Evolutionary conservation across 306 rosid species (phyloP).

Genomic region (Luffa aegyptiaca): DNA sequence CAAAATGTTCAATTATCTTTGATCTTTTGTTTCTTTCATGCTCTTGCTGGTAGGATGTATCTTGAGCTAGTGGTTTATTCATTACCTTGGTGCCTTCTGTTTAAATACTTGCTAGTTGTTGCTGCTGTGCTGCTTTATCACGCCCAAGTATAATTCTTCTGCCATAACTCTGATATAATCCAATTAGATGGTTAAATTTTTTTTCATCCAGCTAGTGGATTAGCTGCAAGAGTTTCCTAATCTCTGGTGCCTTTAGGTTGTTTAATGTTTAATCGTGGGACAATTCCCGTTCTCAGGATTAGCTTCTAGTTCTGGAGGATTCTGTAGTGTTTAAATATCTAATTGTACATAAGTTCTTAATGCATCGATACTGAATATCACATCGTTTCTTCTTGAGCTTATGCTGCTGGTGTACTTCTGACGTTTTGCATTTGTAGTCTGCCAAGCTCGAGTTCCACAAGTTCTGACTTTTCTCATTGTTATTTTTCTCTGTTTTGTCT

Average conservation of each 20-base stretch:
- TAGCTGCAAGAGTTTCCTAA: background rate
- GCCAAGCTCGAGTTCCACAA: background rate
- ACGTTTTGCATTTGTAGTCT: background rate
- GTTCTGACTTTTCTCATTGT: background rate
- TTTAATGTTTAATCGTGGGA: background rate
- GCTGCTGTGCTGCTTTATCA: background rate
- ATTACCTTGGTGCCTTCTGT: background rate
- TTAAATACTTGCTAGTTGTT: background rate
- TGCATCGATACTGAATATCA: background rate
- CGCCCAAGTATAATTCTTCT: background rate
- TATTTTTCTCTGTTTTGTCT: background rate
- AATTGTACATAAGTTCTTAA: background rate
- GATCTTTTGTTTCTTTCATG: conserved; percentile 1
- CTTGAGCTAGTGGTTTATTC: background rate
- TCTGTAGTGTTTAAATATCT: background rate
- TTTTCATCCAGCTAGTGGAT: background rate
- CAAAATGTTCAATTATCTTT: background rate
- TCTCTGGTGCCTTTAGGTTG: background rate
- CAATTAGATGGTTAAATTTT: background rate
- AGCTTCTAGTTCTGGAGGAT: background rate
- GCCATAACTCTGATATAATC: background rate
- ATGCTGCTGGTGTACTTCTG: background rate
- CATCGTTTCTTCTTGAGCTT: background rate
- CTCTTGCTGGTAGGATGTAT: background rate
- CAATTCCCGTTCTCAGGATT: background rate